A percentile compares a stretch with the other conserved stretches of the same genome.
phyloP scores from a whole-genome alignment of 1,284 basidiomycete species.

The Apiotrichum laibachii region DNA sequence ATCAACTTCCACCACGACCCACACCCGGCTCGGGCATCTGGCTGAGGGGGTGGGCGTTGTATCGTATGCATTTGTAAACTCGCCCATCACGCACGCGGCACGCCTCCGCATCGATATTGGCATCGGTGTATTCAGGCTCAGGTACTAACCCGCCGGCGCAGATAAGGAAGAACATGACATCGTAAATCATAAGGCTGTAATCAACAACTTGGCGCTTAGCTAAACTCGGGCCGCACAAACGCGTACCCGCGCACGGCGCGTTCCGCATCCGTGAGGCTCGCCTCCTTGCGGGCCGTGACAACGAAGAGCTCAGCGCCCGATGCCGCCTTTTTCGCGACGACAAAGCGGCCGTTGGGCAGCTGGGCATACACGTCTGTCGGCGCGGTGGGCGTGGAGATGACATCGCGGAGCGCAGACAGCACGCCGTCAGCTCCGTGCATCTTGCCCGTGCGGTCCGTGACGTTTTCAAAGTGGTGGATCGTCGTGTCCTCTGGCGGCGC shows the following conservation, averaged over 20 bases:
- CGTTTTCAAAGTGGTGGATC: constrained; percentile 8
- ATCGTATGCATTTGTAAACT: constrained; percentile 7
- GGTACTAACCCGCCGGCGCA: too few relatives aligned
- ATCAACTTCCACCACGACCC: constrained; percentile 4
- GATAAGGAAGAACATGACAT: not conserved
- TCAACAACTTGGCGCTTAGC: not conserved
- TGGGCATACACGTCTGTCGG: constrained; percentile 29
- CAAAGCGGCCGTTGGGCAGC: constrained; percentile 24
- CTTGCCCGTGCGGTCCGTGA: constrained; percentile 14
- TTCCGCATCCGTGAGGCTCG: constrained; percentile 44
- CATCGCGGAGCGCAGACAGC: constrained; percentile 6
- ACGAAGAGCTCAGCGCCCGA: constrained; percentile 29
- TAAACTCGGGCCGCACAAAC: constrained; percentile 10
- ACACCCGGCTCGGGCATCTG: not conserved
- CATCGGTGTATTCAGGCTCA: too few relatives aligned
- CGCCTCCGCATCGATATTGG: too few relatives aligned
- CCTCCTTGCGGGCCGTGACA: constrained; percentile 33
- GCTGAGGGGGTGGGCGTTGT: constrained; percentile 1
- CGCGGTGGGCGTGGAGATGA: not conserved
- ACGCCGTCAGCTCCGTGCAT: not conserved
- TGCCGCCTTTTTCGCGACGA: constrained; percentile 24
- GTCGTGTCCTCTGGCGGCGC: constrained; percentile 9
- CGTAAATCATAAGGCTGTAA: too few relatives aligned
- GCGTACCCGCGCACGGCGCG: constrained; percentile 23
- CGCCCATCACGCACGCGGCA: not conserved